Base-by-base conservation (phyloP, 2,329 filamentous ascomycete genomes). In the Trichoderma afroharzianum region DNA sequence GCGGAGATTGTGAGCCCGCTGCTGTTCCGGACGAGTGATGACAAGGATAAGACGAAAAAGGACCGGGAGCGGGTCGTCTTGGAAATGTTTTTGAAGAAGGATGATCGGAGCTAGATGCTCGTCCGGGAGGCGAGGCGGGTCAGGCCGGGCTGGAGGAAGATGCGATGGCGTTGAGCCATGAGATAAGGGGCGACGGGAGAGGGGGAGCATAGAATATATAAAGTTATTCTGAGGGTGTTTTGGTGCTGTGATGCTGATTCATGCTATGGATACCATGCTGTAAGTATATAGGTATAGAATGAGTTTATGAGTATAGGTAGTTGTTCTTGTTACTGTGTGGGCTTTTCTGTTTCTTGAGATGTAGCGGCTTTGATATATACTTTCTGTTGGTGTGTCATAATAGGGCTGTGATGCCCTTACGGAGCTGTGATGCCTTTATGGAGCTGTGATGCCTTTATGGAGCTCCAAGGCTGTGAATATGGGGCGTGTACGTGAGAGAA, bases 31-130 rank as follows among this genome's bases (percentile, higher is more conserved):
- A 76, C 75, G 47, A 83, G 81, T 71, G 82, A 83, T 3, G 85
- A 88, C 80, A 91, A 92, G n/a, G 67, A 69, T 3, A 90, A 85
- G 72, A 81, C 83, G 0, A 80, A 85, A 15, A 89, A 91, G 74
- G 92, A 92, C 71, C 88, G 88, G 78, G 92, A 90, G 83, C 85
- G 86, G 70, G 86, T 86, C 11, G 81, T 95, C 14, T 78, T 97
- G 33, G 92, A 94, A 78, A 82, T 93, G 32, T 97, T 97, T 73
- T 69, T 84, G 69, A 77, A 79, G 71, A 76, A 77, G 58, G 81
- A 82, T 62, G 75, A 78, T 47, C 76, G 72, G 15, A 78, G 76
- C 74, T 81, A 81, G 79, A 47, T 43, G 71, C 71, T 63, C 15
- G 30, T 43, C 30, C n/a, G 57, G 24, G 66, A 66, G 50, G 21